Evolutionary conservation across 2,329 filamentous ascomycete genomes (phyloP).

Genomic region (Hymenoscyphus scutula): DNA sequence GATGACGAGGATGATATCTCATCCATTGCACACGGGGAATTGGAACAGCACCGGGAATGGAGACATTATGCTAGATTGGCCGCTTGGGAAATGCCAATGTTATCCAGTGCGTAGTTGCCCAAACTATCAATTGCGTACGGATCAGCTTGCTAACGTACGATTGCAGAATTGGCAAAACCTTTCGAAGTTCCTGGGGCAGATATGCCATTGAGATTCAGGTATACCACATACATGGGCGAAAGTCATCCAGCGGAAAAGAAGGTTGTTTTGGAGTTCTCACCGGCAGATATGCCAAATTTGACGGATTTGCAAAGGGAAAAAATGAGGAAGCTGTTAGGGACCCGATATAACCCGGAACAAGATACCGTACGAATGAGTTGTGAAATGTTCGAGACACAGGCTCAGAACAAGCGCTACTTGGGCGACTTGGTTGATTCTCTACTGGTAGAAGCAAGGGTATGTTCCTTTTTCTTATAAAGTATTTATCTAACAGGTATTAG

Average conservation of each 20-base stretch:
- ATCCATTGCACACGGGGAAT: slow-evolving; percentile 76
- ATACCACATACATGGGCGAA: slow-evolving; percentile 96
- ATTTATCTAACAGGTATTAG: slow-evolving; percentile 38
- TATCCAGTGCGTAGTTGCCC: slow-evolving; percentile 66
- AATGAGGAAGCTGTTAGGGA: slow-evolving; percentile 80
- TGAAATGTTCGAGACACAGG: slow-evolving; percentile 82
- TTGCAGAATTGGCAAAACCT: slow-evolving; percentile 74
- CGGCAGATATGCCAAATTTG: slow-evolving; percentile 67
- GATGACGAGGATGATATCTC: slow-evolving; percentile 83
- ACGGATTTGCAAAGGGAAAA: slow-evolving; percentile 69
- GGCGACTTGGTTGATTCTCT: slow-evolving; percentile 73
- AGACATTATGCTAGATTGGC: slow-evolving; percentile 83
- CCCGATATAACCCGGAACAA: slow-evolving; percentile 82
- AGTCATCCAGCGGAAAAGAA: slow-evolving; percentile 87
- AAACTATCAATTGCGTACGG: background rate
- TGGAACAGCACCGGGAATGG: slow-evolving; percentile 84
- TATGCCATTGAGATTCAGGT: slow-evolving; percentile 85
- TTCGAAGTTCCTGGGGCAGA: slow-evolving; percentile 68
- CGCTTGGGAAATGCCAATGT: slow-evolving; percentile 93
- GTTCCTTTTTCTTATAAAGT: slow-evolving; percentile 16
- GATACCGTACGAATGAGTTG: slow-evolving; percentile 85
- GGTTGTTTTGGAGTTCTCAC: slow-evolving; percentile 87
- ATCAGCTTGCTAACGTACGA: slow-evolving; percentile 20
- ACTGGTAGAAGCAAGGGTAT: slow-evolving; percentile 68
- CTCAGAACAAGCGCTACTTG: slow-evolving; percentile 96